A percentile compares a stretch with the other conserved stretches of the same genome.
Conservation (phyloP, 768 basidiomycete genomes). For the Gloeopeniophorella convolvens region DNA sequence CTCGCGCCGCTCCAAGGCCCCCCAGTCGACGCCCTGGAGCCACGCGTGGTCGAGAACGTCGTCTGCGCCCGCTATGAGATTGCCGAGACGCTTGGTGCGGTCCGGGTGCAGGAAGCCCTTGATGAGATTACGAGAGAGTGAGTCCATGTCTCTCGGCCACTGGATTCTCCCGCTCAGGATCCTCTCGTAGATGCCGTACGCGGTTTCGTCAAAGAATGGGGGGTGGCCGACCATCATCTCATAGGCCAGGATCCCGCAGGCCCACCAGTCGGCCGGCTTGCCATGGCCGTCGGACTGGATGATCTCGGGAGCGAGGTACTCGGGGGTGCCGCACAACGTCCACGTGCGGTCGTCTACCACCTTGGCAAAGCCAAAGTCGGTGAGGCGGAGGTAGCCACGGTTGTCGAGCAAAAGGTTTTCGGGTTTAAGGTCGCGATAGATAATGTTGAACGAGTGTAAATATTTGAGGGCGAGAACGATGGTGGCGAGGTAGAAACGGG, state of each 20-base stretch:
- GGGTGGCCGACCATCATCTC: constrained; percentile 99
- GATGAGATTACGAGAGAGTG: constrained; percentile 83
- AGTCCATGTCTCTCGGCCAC: constrained; percentile 89
- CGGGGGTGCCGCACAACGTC: constrained; percentile 94
- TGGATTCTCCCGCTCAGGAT: constrained; percentile 83
- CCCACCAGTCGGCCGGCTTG: constrained; percentile 99
- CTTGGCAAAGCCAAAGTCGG: constrained; percentile 98
- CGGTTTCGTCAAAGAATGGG: constrained; percentile 97
- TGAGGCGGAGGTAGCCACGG: constrained; percentile 88
- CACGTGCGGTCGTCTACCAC: constrained; percentile 96
- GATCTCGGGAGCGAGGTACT: constrained; percentile 97
- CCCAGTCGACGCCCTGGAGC: constrained; percentile 96
- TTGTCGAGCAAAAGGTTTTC: constrained; percentile 97
- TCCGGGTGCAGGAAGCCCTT: constrained; percentile 87
- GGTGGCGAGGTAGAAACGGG: constrained; percentile 94
- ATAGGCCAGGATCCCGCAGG: constrained; percentile 92
- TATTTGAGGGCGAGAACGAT: constrained; percentile 94
- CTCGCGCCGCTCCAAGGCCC: constrained; percentile 75
- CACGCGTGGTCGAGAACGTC: constrained; percentile 90
- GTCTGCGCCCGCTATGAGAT: constrained; percentile 85
- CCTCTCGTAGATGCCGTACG: constrained; percentile 97
- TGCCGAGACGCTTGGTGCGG: constrained; percentile 85
- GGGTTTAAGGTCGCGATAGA: constrained; percentile 97
- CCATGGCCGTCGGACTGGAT: constrained; percentile 97
- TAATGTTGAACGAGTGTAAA: constrained; percentile 92